Conservation (phyloP, 805 yeast genomes). For the Candida arabinofermentans region DNA sequence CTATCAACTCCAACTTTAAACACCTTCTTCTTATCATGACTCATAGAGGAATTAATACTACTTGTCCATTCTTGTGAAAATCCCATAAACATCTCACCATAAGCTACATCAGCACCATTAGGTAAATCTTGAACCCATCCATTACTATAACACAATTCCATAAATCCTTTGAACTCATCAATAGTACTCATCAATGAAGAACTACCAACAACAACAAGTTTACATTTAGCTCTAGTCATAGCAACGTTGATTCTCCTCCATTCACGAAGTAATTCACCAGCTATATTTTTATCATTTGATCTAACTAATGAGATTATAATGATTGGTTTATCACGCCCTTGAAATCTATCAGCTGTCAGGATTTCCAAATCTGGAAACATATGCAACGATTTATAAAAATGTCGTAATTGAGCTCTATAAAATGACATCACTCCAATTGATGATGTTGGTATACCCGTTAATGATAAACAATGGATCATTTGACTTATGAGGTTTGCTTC, state of each 20-base stretch:
- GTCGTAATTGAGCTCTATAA: slow-evolving; percentile 72
- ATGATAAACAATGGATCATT: slow-evolving; percentile 53
- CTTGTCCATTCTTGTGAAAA: slow-evolving; percentile 3
- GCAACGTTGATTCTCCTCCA: slow-evolving; percentile 95
- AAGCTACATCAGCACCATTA: slow-evolving; percentile 35
- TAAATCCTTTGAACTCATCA: slow-evolving; percentile 53
- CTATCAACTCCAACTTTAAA: slow-evolving; percentile 11
- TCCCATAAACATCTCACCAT: slow-evolving; percentile 20
- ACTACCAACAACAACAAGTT: slow-evolving; percentile 82
- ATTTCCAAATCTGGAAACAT: slow-evolving; percentile 55
- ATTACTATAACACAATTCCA: slow-evolving; percentile 49
- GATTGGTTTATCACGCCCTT: slow-evolving; percentile 93
- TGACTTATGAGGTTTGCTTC: slow-evolving; percentile 68
- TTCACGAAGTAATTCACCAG: slow-evolving; percentile 79
- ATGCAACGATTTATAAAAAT: slow-evolving; percentile 34
- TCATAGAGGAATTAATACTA: neutral
- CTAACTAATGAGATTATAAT: slow-evolving; percentile 86
- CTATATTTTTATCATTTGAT: slow-evolving; percentile 58
- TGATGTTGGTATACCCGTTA: slow-evolving; percentile 54
- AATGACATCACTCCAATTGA: slow-evolving; percentile 86
- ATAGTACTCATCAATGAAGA: slow-evolving; percentile 51
- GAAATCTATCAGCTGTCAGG: slow-evolving; percentile 92
- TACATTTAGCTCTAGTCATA: slow-evolving; percentile 83
- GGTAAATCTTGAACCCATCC: slow-evolving; percentile 67
- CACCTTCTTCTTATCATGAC: neutral